Evolutionary conservation across 2,329 filamentous ascomycete species (phyloP).

Genomic region (Diaporthe caulivora): DNA sequence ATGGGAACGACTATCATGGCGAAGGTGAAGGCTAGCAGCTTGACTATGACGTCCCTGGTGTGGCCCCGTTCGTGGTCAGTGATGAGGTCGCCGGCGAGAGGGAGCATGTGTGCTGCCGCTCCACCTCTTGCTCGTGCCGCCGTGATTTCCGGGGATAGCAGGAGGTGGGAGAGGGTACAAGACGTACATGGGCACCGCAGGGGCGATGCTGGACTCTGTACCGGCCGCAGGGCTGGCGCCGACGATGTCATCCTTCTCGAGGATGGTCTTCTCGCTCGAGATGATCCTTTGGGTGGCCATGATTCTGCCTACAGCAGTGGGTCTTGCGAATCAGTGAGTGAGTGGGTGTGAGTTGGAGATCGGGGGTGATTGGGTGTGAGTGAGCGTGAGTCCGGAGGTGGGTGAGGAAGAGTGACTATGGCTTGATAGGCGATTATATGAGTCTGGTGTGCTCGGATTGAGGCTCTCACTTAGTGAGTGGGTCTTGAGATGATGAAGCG

Average conservation of each 20-base stretch:
- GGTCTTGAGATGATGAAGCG: slow-evolving; percentile 16
- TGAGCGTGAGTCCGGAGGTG: background rate
- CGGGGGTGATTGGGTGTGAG: background rate
- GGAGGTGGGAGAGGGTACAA: slow-evolving; percentile 32
- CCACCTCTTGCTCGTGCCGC: background rate
- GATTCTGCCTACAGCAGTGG: slow-evolving; percentile 8
- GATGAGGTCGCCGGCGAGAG: slow-evolving; percentile 19
- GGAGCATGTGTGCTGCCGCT: background rate
- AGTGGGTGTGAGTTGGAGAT: background rate
- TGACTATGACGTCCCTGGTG: slow-evolving; percentile 83
- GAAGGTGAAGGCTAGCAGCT: slow-evolving; percentile 89
- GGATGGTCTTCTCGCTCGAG: slow-evolving; percentile 73
- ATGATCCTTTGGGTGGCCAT: slow-evolving; percentile 81
- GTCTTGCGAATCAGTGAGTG: background rate
- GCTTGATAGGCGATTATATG: background rate
- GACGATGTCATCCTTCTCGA: slow-evolving; percentile 68
- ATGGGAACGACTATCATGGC: slow-evolving; percentile 93
- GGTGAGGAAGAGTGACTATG: background rate
- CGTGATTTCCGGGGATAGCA: slow-evolving; percentile 2
- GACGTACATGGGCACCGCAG: slow-evolving; percentile 84
- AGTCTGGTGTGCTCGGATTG: background rate
- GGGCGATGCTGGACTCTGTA: slow-evolving; percentile 79
- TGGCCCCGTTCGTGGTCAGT: slow-evolving; percentile 24
- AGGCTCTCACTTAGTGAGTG: background rate
- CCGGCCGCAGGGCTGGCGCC: slow-evolving; percentile 54